phyloP scores from a whole-genome alignment of 179 eudicot genomes.

The Actinidia chinensis region DNA sequence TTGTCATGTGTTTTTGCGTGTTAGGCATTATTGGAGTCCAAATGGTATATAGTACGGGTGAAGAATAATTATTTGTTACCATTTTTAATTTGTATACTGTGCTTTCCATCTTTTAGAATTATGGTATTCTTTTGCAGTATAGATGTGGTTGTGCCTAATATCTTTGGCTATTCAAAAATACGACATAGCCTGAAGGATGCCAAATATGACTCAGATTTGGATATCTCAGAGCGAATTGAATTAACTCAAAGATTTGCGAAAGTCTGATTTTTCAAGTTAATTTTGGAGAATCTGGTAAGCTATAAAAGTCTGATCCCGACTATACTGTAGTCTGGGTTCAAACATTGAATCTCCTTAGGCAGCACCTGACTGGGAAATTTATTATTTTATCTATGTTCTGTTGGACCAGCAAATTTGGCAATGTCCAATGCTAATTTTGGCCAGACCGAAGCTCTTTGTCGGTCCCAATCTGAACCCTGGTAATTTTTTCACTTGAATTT shows the following conservation, averaged over 20 bases:
- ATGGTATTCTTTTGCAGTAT: neutral
- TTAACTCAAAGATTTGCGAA: slow-evolving; percentile 94
- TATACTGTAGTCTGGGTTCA: slow-evolving; percentile 22
- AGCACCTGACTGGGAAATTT: slow-evolving; percentile 20
- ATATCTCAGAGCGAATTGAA: slow-evolving; percentile 90
- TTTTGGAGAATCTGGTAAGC: slow-evolving; percentile 38
- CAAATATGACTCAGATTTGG: slow-evolving; percentile 96
- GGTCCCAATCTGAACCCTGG: slow-evolving; percentile 25
- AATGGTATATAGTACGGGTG: neutral
- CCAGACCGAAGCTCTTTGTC: slow-evolving; percentile 10
- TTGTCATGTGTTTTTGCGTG: no score
- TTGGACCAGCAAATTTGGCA: slow-evolving; percentile 18
- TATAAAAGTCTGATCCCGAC: neutral
- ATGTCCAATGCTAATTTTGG: slow-evolving; percentile 16
- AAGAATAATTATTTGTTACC: neutral
- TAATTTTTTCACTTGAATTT: neutral
- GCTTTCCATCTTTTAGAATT: neutral
- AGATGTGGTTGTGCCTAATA: slow-evolving; percentile 11
- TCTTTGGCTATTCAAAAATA: slow-evolving; percentile 50
- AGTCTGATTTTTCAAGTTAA: slow-evolving; percentile 94
- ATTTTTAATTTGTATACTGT: neutral
- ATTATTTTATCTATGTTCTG: slow-evolving; percentile 11
- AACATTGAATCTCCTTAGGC: slow-evolving; percentile 18
- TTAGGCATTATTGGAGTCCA: slow-evolving; percentile 4
- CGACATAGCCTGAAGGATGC: slow-evolving; percentile 98